Base-by-base conservation (phyloP, 805 yeast genomes). In the Brettanomyces sp. region DNA sequence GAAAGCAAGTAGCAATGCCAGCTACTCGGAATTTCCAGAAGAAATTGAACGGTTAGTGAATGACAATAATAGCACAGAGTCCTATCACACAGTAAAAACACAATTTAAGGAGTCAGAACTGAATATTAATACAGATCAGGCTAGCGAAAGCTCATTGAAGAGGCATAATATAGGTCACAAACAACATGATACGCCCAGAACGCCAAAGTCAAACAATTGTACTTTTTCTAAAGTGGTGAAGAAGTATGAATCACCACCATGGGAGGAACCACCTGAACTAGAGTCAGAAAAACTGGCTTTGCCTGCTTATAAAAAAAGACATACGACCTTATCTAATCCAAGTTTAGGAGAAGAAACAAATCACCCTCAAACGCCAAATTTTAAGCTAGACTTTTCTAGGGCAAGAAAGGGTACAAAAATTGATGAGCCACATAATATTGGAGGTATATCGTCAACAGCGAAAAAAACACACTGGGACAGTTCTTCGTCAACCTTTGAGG, bases 181-280 rank as follows among this genome's bases (percentile, higher is more conserved):
- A n/a, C 22, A 18, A 35, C 22, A 35, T n/a, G n/a, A 35, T 40
- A 6, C 12, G 33, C 8, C 41, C 45, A 41, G 40, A 45, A 4
- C 24, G 41, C 21, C 51, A 45, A 37, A 43, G 30, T n/a, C 32
- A 28, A 9, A 28, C 11, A 28, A 6, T 9, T 7, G 11, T 28
- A 28, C 9, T 7, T 45, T 54, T 14, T 41, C 43, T 18, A 50
- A 50, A 13, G 30, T 54, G n/a, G 36, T 47, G 3, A 45, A 43
- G 14, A 53, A 53, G 22, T 63, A 62, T 42, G 66, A 63, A 30
- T 63, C 67, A 4, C 64, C 67, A 36, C 66, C 66, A 4, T 59
- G 62, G 51, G 62, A 58, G 28, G 61, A 55, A 13, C 65, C 66
- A 2, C 66, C 66, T 1, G 50, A 49, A 11, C 46, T 62, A 28